A percentile compares a stretch with the other conserved stretches of the same genome.
phyloP scores from a whole-genome alignment of 331 rosid genomes.

The Acacia pycnantha region DNA sequence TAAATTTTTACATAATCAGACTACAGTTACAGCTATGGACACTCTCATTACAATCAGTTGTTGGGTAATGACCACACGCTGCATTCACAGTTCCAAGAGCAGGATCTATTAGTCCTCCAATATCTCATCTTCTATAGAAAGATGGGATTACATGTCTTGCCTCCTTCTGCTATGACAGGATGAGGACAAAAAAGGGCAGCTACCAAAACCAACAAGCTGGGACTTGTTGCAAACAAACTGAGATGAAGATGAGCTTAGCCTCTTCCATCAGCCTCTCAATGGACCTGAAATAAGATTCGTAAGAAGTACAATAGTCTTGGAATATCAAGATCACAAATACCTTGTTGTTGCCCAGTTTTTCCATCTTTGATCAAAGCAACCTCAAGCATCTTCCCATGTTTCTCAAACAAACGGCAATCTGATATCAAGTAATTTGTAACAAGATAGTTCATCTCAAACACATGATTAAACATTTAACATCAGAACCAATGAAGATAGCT shows the following conservation, averaged over 20 bases:
- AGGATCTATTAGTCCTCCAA: no score
- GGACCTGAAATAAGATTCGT: slow-evolving; percentile 74
- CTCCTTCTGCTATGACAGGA: no score
- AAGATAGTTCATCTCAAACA: slow-evolving; percentile 10
- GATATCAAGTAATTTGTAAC: neutral
- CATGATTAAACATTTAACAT: slow-evolving; percentile 4
- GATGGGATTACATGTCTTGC: no score
- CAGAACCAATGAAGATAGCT: neutral
- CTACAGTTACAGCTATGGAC: slow-evolving; percentile 57
- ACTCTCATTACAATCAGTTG: slow-evolving; percentile 57
- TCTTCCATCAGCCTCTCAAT: slow-evolving; percentile 79
- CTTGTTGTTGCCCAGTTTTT: slow-evolving; percentile 35
- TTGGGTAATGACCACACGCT: slow-evolving; percentile 32
- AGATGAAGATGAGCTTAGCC: neutral
- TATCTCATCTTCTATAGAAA: no score
- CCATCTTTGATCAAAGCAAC: no score
- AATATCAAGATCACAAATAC: slow-evolving; percentile 50
- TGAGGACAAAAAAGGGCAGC: no score
- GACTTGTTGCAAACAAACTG: no score
- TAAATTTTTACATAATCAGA: slow-evolving; percentile 48
- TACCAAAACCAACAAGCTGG: no score
- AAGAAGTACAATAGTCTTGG: slow-evolving; percentile 45
- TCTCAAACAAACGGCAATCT: slow-evolving; percentile 76
- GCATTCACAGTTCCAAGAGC: no score
- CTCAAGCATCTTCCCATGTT: no score